Percentiles rank a stretch among this genome's conserved stretches.
phyloP scores from a whole-genome alignment of 176 grass and related monocot genomes.

The Carex cristatella region DNA sequence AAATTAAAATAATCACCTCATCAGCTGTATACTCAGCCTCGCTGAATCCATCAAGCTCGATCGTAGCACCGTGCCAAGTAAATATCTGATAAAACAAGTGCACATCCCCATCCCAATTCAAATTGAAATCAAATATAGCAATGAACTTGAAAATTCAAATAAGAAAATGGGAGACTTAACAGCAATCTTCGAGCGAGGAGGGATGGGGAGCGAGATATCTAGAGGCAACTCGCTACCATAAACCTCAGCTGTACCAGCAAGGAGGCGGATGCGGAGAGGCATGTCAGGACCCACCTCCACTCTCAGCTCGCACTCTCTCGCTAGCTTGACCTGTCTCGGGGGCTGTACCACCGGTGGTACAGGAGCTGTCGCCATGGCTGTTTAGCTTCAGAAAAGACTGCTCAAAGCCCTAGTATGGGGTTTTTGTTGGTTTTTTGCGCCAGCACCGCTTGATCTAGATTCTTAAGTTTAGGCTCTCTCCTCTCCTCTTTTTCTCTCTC shows the following conservation, averaged over 20 bases:
- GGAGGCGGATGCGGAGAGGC: slow-evolving; percentile 69
- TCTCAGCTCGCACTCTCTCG: slow-evolving; percentile 69
- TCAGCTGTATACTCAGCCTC: slow-evolving; percentile 86
- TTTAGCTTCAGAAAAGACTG: background rate
- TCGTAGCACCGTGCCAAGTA: slow-evolving; percentile 82
- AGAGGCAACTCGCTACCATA: slow-evolving; percentile 86
- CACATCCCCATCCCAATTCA: background rate
- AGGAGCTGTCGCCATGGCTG: slow-evolving; percentile 5
- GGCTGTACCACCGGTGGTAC: slow-evolving; percentile 16
- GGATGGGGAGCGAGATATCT: slow-evolving; percentile 69
- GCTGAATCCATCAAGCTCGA: slow-evolving; percentile 72
- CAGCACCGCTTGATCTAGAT: no score
- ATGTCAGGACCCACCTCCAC: slow-evolving; percentile 65
- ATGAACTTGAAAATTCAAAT: background rate
- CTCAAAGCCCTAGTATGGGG: background rate
- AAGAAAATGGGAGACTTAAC: slow-evolving; percentile 27
- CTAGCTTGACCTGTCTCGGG: slow-evolving; percentile 55
- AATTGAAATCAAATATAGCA: background rate
- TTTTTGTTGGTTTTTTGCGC: no score
- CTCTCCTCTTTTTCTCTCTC: no score
- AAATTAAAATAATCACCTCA: slow-evolving; percentile 37
- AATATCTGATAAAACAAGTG: slow-evolving; percentile 42
- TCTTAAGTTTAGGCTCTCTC: no score
- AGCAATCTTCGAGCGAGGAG: slow-evolving; percentile 70
- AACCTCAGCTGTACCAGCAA: slow-evolving; percentile 79